A percentile compares a stretch with the other conserved stretches of the same genome.
Evolutionary conservation across 176 grass and related monocot genomes (phyloP).

Genomic region (Eleusine coracana): DNA sequence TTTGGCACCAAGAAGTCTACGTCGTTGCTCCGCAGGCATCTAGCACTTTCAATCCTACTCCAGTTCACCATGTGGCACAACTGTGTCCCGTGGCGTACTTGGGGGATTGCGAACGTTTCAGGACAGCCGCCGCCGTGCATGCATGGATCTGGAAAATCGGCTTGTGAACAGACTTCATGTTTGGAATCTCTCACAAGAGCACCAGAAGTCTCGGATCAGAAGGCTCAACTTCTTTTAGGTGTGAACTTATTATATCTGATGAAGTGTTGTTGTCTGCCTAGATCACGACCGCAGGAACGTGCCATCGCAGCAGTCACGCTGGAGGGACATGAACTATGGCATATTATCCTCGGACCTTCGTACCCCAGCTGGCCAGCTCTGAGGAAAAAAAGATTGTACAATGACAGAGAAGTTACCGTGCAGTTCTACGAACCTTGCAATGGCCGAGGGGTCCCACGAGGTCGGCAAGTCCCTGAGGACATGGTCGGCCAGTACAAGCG

Average conservation of each 20-base stretch:
- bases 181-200: background rate
- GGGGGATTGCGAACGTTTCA: background rate
- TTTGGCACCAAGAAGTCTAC: background rate
- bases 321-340: background rate
- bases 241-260: constrained; percentile 9
- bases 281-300: background rate
- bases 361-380: no score
- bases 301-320: background rate
- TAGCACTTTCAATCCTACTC: constrained; percentile 1
- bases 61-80: constrained; percentile 3
- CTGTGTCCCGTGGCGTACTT: background rate
- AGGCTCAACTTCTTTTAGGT: background rate
- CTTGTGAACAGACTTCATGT: background rate
- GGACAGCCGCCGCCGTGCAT: background rate
- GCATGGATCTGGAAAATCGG: background rate
- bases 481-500: constrained; percentile 52
- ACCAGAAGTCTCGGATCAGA: background rate
- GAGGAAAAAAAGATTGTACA: background rate
- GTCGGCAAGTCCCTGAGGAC: constrained; percentile 61
- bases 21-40: background rate
- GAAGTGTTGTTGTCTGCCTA: background rate
- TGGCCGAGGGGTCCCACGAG: constrained; percentile 69
- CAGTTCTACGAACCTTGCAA: constrained; percentile 55
- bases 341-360: no score
- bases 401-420: background rate